Percentiles rank a stretch among this genome's conserved stretches.
Conservation (phyloP, 768 basidiomycete genomes). For the Lentinula aciculospora region DNA sequence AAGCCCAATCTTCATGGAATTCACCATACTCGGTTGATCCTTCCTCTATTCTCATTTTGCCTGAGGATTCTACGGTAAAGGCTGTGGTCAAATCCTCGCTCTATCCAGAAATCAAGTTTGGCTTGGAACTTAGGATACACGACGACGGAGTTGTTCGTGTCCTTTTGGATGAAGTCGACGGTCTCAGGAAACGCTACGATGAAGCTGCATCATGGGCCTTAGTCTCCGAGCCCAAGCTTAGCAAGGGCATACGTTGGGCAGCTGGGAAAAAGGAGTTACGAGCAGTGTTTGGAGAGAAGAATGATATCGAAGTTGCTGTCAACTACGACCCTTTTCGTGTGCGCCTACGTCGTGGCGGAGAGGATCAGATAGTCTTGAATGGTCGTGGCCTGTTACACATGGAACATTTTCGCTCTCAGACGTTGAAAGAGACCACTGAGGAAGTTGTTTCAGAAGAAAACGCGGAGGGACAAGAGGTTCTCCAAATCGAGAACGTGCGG, state of each 20-base stretch:
- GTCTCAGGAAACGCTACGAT: constrained; percentile 80
- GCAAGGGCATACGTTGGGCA: constrained; percentile 56
- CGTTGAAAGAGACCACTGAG: constrained; percentile 29
- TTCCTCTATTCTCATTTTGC: constrained; percentile 43
- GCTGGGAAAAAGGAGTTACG: constrained; percentile 59
- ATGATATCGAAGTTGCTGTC: constrained; percentile 62
- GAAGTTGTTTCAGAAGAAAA: constrained; percentile 28
- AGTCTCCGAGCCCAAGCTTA: constrained; percentile 61
- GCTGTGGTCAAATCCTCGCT: constrained; percentile 76
- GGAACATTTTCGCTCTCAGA: constrained; percentile 90
- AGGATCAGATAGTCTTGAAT: constrained; percentile 85
- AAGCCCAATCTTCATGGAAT: constrained; percentile 54
- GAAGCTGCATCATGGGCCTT: constrained; percentile 91
- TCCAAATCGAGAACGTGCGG: constrained; percentile 43
- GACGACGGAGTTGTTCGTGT: constrained; percentile 88
- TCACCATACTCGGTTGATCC: constrained; percentile 84
- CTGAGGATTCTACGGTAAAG: constrained; percentile 56
- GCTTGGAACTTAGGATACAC: constrained; percentile 78
- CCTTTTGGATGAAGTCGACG: constrained; percentile 83
- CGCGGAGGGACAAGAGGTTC: constrained; percentile 43
- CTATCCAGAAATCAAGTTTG: constrained; percentile 81
- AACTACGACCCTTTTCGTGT: constrained; percentile 73
- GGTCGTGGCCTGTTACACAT: constrained; percentile 89
- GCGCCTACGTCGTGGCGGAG: constrained; percentile 64
- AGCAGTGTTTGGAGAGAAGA: constrained; percentile 60